Evolutionary conservation across 495 filamentous ascomycete genomes (phyloP).

Genomic region (Chaetomidium leptoderma): DNA sequence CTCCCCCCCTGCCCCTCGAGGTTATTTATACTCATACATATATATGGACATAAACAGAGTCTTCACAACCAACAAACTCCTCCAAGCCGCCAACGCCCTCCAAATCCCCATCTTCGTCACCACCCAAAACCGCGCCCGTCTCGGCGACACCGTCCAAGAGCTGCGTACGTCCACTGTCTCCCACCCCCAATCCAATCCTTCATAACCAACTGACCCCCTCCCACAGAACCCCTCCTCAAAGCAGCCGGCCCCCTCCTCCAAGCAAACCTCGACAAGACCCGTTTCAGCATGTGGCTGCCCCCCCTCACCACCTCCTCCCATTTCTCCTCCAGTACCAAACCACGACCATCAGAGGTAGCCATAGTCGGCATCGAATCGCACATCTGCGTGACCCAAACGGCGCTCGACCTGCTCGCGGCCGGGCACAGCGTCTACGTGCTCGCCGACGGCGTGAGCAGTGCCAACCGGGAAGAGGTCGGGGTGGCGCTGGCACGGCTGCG

Average conservation of each 20-base stretch:
- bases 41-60: conserved; percentile 48
- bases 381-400: conserved; percentile 92
- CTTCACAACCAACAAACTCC: conserved; percentile 51
- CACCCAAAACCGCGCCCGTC: conserved; percentile 70
- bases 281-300: conserved; percentile 75
- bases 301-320: conserved; percentile 40
- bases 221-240: conserved; percentile 35
- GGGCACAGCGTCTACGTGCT: conserved; percentile 83
- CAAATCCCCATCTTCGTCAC: conserved; percentile 75
- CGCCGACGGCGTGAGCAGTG: conserved; percentile 86
- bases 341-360: conserved; percentile 40
- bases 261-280: conserved; percentile 73
- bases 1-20: background rate
- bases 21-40: conserved; percentile 7
- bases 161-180: too few species aligned
- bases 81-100: conserved; percentile 55
- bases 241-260: conserved; percentile 31
- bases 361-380: conserved; percentile 89
- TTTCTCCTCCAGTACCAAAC: background rate
- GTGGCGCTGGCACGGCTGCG: conserved; percentile 73
- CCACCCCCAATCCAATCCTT: too few species aligned
- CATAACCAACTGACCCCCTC: too few species aligned
- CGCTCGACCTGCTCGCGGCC: conserved; percentile 67
- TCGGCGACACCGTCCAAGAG: conserved; percentile 75
- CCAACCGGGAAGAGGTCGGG: conserved; percentile 73